phyloP scores from a whole-genome alignment of 768 basidiomycete genomes.

The Lactarius indigo region DNA sequence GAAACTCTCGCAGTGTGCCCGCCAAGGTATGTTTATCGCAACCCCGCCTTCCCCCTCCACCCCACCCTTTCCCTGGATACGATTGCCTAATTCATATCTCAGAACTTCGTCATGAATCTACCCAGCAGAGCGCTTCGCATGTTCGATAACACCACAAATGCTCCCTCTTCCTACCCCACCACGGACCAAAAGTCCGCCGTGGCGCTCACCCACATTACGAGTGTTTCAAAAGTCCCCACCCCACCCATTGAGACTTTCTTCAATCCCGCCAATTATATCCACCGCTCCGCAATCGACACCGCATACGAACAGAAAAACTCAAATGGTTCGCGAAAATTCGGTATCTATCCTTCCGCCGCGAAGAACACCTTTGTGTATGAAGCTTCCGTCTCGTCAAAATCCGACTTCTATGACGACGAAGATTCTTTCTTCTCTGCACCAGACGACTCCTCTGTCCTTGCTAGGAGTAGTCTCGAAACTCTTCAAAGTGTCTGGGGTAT shows the following conservation, averaged over 20 bases:
- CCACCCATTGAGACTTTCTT: slow-evolving; percentile 18
- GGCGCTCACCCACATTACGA: slow-evolving; percentile 12
- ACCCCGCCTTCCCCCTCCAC: neutral
- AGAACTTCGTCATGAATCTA: slow-evolving; percentile 24
- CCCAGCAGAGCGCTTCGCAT: slow-evolving; percentile 19
- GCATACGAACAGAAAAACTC: slow-evolving; percentile 23
- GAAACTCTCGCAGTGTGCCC: slow-evolving; percentile 23
- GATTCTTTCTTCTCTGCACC: slow-evolving; percentile 24
- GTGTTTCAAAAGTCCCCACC: slow-evolving; percentile 9
- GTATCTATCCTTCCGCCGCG: slow-evolving; percentile 23
- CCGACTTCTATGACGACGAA: slow-evolving; percentile 22
- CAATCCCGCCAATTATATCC: slow-evolving; percentile 18
- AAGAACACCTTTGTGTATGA: slow-evolving; percentile 25
- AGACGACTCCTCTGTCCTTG: slow-evolving; percentile 23
- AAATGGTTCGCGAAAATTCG: slow-evolving; percentile 18
- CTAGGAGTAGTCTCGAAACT: slow-evolving; percentile 23
- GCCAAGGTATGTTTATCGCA: slow-evolving; percentile 17
- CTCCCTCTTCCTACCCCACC: slow-evolving; percentile 8
- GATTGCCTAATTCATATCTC: slow-evolving; percentile 9
- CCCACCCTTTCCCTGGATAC: neutral
- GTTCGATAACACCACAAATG: slow-evolving; percentile 19
- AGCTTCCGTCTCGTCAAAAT: slow-evolving; percentile 25
- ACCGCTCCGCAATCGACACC: slow-evolving; percentile 19
- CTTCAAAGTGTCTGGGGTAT: slow-evolving; percentile 18
- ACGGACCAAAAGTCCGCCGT: slow-evolving; percentile 14